Conservation (phyloP, 1,139 yeast genomes). For the Keqinozyma sinolaborantium region DNA sequence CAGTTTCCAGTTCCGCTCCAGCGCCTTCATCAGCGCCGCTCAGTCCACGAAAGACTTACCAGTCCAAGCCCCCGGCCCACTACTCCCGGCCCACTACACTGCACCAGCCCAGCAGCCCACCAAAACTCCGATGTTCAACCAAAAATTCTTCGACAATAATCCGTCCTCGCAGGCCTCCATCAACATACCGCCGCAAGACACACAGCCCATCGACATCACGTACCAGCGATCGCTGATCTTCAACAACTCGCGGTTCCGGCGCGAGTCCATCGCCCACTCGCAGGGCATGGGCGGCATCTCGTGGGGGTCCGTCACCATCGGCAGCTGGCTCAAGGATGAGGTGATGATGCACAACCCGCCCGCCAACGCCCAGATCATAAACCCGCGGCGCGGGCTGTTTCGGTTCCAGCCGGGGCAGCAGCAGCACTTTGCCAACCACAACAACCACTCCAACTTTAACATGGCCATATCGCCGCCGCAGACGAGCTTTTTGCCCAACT, state of each 20-base stretch:
- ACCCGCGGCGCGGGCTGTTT: constrained; percentile 43
- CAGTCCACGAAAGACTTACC: too few species aligned
- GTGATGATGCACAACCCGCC: constrained; percentile 51
- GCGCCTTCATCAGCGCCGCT: too few species aligned
- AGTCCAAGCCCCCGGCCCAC: too few species aligned
- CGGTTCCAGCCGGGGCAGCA: constrained; percentile 17
- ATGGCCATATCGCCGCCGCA: constrained; percentile 64
- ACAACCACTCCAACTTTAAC: constrained; percentile 10
- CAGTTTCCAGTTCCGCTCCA: too few species aligned
- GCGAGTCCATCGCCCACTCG: constrained; percentile 92
- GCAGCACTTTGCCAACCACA: constrained; percentile 1
- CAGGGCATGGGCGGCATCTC: constrained; percentile 98
- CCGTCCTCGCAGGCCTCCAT: constrained; percentile 11
- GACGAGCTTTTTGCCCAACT: constrained; percentile 80
- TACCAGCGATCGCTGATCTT: constrained; percentile 43
- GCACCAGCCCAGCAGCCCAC: constrained; percentile 3
- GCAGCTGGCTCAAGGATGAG: constrained; percentile 95
- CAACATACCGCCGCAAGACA: constrained; percentile 14
- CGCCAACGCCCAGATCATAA: constrained; percentile 27
- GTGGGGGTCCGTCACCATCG: constrained; percentile 96
- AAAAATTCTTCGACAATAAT: constrained; percentile 27
- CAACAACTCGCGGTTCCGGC: constrained; percentile 45
- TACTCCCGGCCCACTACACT: constrained; percentile 1
- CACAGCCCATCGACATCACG: constrained; percentile 48
- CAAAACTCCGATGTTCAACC: constrained; percentile 27